Evolutionary conservation across 2,329 filamentous ascomycete species (phyloP).

Genomic region (Bisporella sp.): DNA sequence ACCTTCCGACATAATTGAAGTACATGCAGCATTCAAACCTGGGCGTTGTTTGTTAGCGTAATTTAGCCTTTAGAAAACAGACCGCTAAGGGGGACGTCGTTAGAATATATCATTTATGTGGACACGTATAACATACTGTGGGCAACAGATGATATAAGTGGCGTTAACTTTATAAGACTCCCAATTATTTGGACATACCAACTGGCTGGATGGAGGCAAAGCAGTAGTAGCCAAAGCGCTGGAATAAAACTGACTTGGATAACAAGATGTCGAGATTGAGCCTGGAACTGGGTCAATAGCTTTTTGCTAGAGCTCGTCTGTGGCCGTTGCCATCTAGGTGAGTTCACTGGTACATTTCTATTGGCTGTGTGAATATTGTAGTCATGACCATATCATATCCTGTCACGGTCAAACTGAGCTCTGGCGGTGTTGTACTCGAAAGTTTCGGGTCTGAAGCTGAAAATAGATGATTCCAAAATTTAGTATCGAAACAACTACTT

Average conservation of each 20-base stretch:
- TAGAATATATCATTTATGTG: not conserved
- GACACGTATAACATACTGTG: conserved; percentile 1
- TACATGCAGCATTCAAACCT: conserved; percentile 1
- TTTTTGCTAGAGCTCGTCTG: not conserved
- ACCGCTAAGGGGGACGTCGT: conserved; percentile 1
- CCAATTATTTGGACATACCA: conserved; percentile 5
- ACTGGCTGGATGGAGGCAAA: conserved; percentile 1
- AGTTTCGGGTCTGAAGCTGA: no score
- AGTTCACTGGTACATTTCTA: not conserved
- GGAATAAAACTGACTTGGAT: conserved; percentile 4
- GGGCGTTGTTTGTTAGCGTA: conserved; percentile 1
- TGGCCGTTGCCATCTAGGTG: not conserved
- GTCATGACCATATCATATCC: not conserved
- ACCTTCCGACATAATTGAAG: not conserved
- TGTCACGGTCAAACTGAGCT: no score
- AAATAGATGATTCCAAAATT: not conserved
- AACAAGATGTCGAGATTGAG: not conserved
- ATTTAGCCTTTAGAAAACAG: not conserved
- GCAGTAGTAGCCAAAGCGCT: not conserved
- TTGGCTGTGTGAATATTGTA: not conserved
- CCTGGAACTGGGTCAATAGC: not conserved
- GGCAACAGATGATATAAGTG: conserved; percentile 7
- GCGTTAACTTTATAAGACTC: conserved; percentile 1
- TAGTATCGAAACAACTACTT: not conserved
- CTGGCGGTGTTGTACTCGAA: no score